Evolutionary conservation across 2,329 filamentous ascomycete species (phyloP).

Genomic region (Neonectria punicea): DNA sequence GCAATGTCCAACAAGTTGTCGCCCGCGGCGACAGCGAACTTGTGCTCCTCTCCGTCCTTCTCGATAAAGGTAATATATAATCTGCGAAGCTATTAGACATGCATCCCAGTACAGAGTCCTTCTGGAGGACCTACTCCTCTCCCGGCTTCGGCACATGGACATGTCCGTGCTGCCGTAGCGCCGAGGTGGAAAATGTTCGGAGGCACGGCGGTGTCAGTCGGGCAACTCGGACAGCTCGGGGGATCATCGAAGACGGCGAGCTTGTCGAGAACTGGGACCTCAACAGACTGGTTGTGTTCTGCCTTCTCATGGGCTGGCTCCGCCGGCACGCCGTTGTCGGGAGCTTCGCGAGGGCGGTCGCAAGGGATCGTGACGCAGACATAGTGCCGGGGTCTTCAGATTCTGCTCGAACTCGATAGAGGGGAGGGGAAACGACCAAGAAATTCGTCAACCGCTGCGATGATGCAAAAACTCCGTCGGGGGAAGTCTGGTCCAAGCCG

Average conservation of each 20-base stretch:
- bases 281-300: constrained; percentile 22
- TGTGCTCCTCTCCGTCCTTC: constrained; percentile 82
- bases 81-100: constrained; percentile 56
- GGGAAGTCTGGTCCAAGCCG: constrained; percentile 16
- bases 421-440: not conserved
- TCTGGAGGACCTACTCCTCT: constrained; percentile 77
- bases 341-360: constrained; percentile 47
- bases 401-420: constrained; percentile 19
- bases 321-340: constrained; percentile 45
- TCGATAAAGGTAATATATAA: constrained; percentile 92
- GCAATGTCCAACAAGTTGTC: constrained; percentile 97
- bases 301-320: constrained; percentile 39
- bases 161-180: constrained; percentile 76
- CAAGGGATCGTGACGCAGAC: constrained; percentile 48
- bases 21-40: constrained; percentile 82
- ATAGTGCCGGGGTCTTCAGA: constrained; percentile 40
- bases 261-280: constrained; percentile 32
- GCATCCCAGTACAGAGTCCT: not conserved
- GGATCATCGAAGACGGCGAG: constrained; percentile 28
- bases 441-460: constrained; percentile 5
- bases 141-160: constrained; percentile 86
- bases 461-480: constrained; percentile 14
- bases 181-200: constrained; percentile 73
- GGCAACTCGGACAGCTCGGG: constrained; percentile 15
- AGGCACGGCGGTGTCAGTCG: constrained; percentile 34